phyloP scores from a whole-genome alignment of 2,329 filamentous ascomycete genomes.

The Pseudogymnoascus verrucosus region DNA sequence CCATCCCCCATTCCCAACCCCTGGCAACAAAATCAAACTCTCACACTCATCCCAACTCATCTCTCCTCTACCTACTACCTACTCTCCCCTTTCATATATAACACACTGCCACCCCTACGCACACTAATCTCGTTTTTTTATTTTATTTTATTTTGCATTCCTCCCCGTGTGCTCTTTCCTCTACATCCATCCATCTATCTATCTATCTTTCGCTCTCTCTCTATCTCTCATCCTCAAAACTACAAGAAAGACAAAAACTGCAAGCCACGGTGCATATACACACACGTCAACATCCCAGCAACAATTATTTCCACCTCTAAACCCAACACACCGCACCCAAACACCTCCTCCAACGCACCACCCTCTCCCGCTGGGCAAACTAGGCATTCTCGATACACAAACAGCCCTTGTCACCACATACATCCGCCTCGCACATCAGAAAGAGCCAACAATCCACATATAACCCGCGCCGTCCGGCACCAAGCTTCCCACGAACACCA shows the following conservation, averaged over 20 bases:
- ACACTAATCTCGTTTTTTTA: neutral
- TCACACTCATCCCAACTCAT: neutral
- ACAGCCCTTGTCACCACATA: neutral
- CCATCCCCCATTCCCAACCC: neutral
- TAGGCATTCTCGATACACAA: neutral
- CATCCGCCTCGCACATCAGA: too few species aligned
- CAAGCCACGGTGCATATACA: neutral
- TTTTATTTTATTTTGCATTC: neutral
- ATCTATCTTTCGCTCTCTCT: neutral
- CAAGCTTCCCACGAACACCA: neutral
- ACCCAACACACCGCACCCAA: neutral
- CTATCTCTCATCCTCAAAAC: neutral
- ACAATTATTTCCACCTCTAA: neutral
- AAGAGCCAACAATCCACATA: neutral
- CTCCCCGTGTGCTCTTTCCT: neutral
- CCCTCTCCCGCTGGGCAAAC: neutral
- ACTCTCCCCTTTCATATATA: neutral
- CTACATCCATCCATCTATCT: neutral
- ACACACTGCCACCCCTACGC: neutral
- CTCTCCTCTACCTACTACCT: neutral
- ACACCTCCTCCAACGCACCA: neutral
- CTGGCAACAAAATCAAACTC: neutral
- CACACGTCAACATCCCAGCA: neutral
- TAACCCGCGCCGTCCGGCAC: neutral
- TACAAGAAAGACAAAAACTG: neutral